phyloP scores from a whole-genome alignment of 768 basidiomycete genomes.

The Hygrophoropsis aurantiaca region DNA sequence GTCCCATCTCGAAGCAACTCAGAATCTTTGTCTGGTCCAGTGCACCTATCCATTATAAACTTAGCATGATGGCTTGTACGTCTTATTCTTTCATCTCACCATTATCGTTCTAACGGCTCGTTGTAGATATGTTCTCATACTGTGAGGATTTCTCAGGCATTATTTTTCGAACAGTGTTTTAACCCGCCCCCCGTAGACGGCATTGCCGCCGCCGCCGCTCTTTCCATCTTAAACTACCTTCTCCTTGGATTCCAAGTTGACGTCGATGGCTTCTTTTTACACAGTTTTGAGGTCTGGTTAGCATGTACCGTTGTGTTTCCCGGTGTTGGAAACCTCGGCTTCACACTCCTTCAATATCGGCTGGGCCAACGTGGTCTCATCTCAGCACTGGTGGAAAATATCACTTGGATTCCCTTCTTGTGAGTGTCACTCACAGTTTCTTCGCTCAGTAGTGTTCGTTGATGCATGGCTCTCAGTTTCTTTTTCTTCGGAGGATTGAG shows the following conservation, averaged over 20 bases:
- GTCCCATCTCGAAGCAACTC: constrained; percentile 77
- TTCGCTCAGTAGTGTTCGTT: not conserved
- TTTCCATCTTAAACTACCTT: constrained; percentile 71
- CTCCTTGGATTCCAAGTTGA: constrained; percentile 61
- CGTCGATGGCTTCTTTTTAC: constrained; percentile 70
- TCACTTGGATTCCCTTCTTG: constrained; percentile 76
- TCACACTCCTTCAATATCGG: constrained; percentile 68
- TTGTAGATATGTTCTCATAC: constrained; percentile 45
- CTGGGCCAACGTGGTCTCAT: constrained; percentile 55
- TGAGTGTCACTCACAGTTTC: constrained; percentile 39
- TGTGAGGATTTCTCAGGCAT: constrained; percentile 22
- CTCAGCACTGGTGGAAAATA: constrained; percentile 54
- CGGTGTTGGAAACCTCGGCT: constrained; percentile 65
- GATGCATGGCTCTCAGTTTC: constrained; percentile 43
- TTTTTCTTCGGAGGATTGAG: constrained; percentile 80
- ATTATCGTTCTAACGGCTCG: not conserved
- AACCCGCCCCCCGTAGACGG: constrained; percentile 46
- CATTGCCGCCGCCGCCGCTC: constrained; percentile 59
- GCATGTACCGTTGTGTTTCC: constrained; percentile 73
- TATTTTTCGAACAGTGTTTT: not conserved
- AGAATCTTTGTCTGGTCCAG: constrained; percentile 67
- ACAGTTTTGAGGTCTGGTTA: constrained; percentile 73
- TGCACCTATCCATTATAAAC: constrained; percentile 75
- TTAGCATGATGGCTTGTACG: constrained; percentile 75
- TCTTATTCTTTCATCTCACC: not conserved